phyloP scores from a whole-genome alignment of 257 asterid species.

The Solanum chilense region DNA sequence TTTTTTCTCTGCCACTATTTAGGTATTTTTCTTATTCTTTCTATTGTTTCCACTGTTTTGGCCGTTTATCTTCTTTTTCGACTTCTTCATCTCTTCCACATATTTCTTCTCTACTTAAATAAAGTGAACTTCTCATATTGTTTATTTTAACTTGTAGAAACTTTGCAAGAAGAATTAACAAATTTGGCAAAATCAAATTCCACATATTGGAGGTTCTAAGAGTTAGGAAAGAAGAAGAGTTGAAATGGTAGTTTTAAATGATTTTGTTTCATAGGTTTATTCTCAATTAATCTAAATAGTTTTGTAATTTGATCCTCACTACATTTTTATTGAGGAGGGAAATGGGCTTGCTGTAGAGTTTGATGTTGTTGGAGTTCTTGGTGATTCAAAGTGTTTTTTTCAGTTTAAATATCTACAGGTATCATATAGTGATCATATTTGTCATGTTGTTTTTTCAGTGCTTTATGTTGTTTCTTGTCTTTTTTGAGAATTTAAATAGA shows the following conservation, averaged over 20 bases:
- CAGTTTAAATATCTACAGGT: constrained; percentile 64
- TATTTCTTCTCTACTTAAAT: not conserved
- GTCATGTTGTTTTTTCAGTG: not conserved
- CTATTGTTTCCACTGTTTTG: too few relatives aligned
- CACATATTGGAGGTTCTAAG: not conserved
- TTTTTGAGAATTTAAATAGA: not conserved
- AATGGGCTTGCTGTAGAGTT: constrained; percentile 41
- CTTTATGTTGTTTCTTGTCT: not conserved
- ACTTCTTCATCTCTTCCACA: too few relatives aligned
- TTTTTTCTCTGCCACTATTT: too few relatives aligned
- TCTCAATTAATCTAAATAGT: not conserved
- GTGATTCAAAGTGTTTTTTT: constrained; percentile 20
- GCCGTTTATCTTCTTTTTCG: not conserved
- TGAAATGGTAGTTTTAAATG: not conserved
- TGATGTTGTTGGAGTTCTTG: constrained; percentile 14
- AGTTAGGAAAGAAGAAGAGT: not conserved
- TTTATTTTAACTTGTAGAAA: not conserved
- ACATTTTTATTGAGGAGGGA: constrained; percentile 6
- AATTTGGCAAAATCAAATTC: not conserved
- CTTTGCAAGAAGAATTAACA: not conserved
- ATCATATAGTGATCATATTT: constrained; percentile 4
- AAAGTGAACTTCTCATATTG: too few relatives aligned
- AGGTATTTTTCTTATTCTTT: not conserved
- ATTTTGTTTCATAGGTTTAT: too few relatives aligned
- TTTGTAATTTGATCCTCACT: constrained; percentile 17